phyloP scores from a whole-genome alignment of 148 eudicot species.

The Amaranthus hypochondriacus region DNA sequence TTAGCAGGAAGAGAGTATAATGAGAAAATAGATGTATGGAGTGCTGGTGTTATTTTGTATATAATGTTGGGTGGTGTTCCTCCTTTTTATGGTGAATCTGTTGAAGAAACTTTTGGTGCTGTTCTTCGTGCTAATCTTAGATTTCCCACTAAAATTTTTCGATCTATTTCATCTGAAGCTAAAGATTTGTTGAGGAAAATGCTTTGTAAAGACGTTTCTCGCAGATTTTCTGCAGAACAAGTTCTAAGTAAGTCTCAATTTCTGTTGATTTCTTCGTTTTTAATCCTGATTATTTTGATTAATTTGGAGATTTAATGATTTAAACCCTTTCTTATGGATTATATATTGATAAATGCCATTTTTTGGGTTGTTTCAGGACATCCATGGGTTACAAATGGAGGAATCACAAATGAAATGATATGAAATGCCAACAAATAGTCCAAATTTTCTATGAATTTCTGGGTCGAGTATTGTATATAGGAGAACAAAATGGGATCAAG shows the following conservation, averaged over 20 bases:
- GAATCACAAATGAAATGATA: conserved; percentile 36
- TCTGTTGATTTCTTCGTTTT: background rate
- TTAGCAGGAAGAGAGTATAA: conserved; percentile 60
- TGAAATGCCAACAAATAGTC: conserved; percentile 5
- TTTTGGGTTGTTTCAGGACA: conserved; percentile 48
- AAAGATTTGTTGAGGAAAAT: conserved; percentile 88
- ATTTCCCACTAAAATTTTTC: conserved; percentile 67
- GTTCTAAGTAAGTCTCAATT: conserved; percentile 56
- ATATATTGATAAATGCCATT: background rate
- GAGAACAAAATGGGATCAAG: conserved; percentile 16
- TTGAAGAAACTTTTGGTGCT: conserved; percentile 61
- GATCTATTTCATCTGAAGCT: conserved; percentile 63
- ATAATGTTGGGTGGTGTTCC: conserved; percentile 76
- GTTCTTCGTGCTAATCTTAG: conserved; percentile 68
- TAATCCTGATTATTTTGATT: background rate
- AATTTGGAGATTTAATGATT: background rate
- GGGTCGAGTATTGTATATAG: conserved; percentile 22
- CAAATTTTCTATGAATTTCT: conserved; percentile 1
- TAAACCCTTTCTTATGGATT: background rate
- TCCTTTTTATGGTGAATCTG: conserved; percentile 70
- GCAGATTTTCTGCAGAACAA: conserved; percentile 76
- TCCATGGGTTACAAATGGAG: conserved; percentile 73
- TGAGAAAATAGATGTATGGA: conserved; percentile 91
- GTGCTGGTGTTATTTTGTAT: conserved; percentile 77
- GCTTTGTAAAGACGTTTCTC: conserved; percentile 71